These are phyloP conservation scores for Chrysosporium queenslandicum DNA, from an alignment of 2,329 filamentous ascomycete genomes.

Conservation along the genomic window DNA sequence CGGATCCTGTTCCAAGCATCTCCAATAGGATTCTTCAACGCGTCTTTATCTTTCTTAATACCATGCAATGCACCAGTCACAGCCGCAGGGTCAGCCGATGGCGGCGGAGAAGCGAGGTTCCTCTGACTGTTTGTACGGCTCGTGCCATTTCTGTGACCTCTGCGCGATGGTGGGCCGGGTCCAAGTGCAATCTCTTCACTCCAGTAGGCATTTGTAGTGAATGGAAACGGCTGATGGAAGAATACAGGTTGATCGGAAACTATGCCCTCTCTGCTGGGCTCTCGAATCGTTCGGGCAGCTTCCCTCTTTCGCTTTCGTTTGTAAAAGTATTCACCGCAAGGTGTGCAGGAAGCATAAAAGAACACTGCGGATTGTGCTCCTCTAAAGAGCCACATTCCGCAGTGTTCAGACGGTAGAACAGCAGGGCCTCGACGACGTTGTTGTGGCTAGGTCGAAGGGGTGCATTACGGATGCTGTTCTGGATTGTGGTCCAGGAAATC, in stretches of 20 bases:
- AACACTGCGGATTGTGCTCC: slow-evolving; percentile 43
- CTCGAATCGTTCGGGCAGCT: slow-evolving; percentile 56
- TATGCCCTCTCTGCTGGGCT: slow-evolving; percentile 52
- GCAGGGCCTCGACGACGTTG: background rate
- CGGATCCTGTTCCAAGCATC: slow-evolving; percentile 66
- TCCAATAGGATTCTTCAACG: slow-evolving; percentile 27
- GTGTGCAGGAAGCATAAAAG: slow-evolving; percentile 42
- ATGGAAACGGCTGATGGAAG: slow-evolving; percentile 68
- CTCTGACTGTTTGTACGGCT: slow-evolving; percentile 51
- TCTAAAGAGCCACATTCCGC: slow-evolving; percentile 39
- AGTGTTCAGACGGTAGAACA: background rate
- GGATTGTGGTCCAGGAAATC: background rate
- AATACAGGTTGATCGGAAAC: slow-evolving; percentile 56
- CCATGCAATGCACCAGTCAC: slow-evolving; percentile 16
- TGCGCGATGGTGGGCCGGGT: slow-evolving; percentile 59
- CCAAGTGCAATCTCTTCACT: slow-evolving; percentile 74
- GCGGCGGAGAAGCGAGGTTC: slow-evolving; percentile 44
- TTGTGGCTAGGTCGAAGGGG: background rate
- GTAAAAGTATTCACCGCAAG: slow-evolving; percentile 60
- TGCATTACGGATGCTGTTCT: background rate
- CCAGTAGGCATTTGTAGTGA: slow-evolving; percentile 84
- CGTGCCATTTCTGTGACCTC: slow-evolving; percentile 43
- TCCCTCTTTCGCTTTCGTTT: slow-evolving; percentile 60
- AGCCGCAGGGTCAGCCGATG: slow-evolving; percentile 18
- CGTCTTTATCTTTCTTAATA: slow-evolving; percentile 39